Evolutionary conservation across 441 rosid species (phyloP).

Genomic region (Corymbia calophylla): DNA sequence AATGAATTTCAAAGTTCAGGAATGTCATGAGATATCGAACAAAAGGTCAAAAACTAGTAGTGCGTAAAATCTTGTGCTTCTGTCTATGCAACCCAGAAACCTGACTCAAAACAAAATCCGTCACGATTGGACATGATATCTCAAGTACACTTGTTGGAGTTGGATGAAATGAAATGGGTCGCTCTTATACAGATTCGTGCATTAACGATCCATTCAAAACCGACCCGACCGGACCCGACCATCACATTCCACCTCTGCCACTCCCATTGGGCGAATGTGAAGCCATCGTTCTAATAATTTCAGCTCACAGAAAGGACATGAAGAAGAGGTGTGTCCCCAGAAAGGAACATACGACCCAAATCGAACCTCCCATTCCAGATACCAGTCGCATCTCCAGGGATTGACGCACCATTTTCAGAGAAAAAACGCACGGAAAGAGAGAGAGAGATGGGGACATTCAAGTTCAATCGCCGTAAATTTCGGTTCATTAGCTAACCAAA

Average conservation of each 20-base stretch:
- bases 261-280: not conserved
- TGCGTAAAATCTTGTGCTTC: not conserved
- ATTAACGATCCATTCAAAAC: not conserved
- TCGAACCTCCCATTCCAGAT: not conserved
- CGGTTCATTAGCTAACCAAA: not conserved
- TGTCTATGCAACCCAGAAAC: not conserved
- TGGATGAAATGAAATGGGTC: not conserved
- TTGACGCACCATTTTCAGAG: not conserved
- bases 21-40: accelerated
- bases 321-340: not conserved
- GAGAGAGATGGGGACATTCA: not conserved
- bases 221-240: not conserved
- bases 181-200: not conserved
- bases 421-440: not conserved
- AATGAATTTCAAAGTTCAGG: not conserved
- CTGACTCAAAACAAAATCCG: not conserved
- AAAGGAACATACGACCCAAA: not conserved
- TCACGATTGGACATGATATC: not conserved
- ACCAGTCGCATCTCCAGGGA: not conserved
- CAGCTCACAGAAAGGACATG: not conserved
- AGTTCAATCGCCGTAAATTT: not conserved
- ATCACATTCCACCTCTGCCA: not conserved
- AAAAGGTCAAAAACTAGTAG: not conserved
- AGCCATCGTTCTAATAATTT: not conserved
- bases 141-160: not conserved